Evolutionary conservation across 352 stramenopile species (phyloP).

Genomic region (Globisporangium perplexum): DNA sequence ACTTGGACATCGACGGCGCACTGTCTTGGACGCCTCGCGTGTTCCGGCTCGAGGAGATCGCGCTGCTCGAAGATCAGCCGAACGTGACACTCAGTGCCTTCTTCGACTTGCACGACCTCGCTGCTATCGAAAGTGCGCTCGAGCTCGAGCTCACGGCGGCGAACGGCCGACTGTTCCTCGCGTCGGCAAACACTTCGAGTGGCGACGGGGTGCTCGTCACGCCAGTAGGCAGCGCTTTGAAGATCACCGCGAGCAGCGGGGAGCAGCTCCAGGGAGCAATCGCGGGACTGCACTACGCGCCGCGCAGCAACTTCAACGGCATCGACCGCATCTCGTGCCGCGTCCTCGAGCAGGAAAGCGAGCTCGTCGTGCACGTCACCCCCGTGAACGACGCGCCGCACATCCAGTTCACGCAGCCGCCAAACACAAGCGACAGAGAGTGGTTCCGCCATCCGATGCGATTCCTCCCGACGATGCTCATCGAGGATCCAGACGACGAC

Average conservation of each 20-base stretch:
- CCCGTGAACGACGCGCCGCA: conserved; percentile 21
- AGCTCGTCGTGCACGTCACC: conserved; percentile 9
- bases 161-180: conserved; percentile 6
- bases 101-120: conserved; percentile 4
- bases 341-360: background rate
- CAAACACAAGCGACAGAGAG: conserved; percentile 1
- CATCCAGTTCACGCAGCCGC: background rate
- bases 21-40: background rate
- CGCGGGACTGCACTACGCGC: conserved; percentile 10
- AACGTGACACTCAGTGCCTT: conserved; percentile 3
- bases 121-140: conserved; percentile 1
- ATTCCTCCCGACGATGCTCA: conserved; percentile 25
- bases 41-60: conserved; percentile 1
- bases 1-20: conserved; percentile 4
- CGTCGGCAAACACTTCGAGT: background rate
- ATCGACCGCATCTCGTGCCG: conserved; percentile 6
- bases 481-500: conserved; percentile 27
- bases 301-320: conserved; percentile 10
- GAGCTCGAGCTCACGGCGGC: conserved; percentile 5
- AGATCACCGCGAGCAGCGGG: conserved; percentile 1
- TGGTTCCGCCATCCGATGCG: conserved; percentile 21
- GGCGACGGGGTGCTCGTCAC: background rate
- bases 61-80: conserved; percentile 6
- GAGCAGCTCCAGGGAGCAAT: conserved; percentile 4
- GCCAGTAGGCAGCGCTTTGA: background rate